Evolutionary conservation across 805 yeast species (phyloP).

Genomic region (Candida rishiriensis): DNA sequence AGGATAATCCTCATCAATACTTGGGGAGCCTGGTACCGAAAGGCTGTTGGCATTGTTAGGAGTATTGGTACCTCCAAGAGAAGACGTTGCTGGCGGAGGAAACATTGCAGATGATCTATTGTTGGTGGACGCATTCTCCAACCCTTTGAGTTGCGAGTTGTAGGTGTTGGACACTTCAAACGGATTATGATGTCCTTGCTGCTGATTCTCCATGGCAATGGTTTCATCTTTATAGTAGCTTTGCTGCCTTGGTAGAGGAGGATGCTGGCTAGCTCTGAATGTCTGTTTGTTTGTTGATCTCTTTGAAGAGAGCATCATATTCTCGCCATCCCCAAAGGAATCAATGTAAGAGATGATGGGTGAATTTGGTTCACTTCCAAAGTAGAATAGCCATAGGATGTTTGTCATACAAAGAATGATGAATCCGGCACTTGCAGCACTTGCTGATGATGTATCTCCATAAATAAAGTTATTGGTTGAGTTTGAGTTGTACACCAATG

Average conservation of each 20-base stretch:
- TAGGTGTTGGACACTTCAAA: conserved; percentile 17
- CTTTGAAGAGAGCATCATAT: conserved; percentile 22
- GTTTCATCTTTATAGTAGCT: conserved; percentile 16
- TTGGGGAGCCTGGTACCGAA: neutral
- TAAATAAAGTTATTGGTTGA: conserved; percentile 79
- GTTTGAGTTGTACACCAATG: conserved; percentile 81
- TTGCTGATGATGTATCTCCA: conserved; percentile 54
- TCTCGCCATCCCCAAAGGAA: conserved; percentile 56
- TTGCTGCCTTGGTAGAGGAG: conserved; percentile 4
- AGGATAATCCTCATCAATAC: conserved; percentile 51
- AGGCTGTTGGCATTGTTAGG: too few species aligned
- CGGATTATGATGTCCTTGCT: conserved; percentile 11
- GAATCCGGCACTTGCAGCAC: conserved; percentile 92
- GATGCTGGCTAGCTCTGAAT: conserved; percentile 2
- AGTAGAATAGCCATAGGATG: conserved; percentile 80
- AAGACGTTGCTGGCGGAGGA: too few species aligned
- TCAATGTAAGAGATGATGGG: conserved; percentile 82
- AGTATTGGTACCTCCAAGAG: too few species aligned
- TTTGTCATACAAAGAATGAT: conserved; percentile 78
- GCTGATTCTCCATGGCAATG: conserved; percentile 5
- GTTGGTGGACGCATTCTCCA: conserved; percentile 30
- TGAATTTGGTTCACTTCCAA: conserved; percentile 88
- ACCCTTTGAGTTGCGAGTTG: conserved; percentile 34
- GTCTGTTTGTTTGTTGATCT: conserved; percentile 5
- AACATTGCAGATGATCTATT: conserved; percentile 12